phyloP scores from a whole-genome alignment of 352 stramenopile species.

The Pilasporangium apinafurcum region DNA sequence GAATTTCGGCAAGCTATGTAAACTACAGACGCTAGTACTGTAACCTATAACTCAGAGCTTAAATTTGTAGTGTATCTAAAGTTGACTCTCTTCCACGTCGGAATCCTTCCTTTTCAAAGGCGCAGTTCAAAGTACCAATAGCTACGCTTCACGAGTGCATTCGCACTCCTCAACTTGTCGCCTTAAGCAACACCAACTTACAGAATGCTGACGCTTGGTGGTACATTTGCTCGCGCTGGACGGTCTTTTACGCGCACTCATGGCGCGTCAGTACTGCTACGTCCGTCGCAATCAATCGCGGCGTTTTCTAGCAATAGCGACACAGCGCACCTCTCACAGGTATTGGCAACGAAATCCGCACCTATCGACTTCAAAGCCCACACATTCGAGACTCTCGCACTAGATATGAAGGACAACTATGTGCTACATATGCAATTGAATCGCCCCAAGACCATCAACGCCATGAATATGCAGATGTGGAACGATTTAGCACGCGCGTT shows the following conservation, averaged over 20 bases:
- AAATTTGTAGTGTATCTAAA: no score
- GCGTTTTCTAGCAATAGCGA: slow-evolving; percentile 14
- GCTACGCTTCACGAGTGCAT: no score
- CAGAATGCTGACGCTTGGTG: slow-evolving; percentile 5
- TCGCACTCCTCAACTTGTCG: no score
- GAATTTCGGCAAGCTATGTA: no score
- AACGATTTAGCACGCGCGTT: slow-evolving; percentile 68
- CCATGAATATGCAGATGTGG: slow-evolving; percentile 90
- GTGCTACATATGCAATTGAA: slow-evolving; percentile 80
- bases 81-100: no score
- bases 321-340: slow-evolving; percentile 33
- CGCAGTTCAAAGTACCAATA: no score
- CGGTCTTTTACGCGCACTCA: background rate
- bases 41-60: no score
- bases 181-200: no score
- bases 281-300: background rate
- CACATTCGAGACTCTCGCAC: slow-evolving; percentile 53
- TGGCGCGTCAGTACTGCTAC: background rate
- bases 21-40: no score
- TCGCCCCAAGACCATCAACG: slow-evolving; percentile 79
- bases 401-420: slow-evolving; percentile 27
- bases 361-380: slow-evolving; percentile 26
- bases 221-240: background rate
- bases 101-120: no score
- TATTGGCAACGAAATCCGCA: slow-evolving; percentile 42